These are phyloP conservation scores for Leccinum incarnatum DNA, from an alignment of 768 basidiomycete species.

Conservation along the genomic window DNA sequence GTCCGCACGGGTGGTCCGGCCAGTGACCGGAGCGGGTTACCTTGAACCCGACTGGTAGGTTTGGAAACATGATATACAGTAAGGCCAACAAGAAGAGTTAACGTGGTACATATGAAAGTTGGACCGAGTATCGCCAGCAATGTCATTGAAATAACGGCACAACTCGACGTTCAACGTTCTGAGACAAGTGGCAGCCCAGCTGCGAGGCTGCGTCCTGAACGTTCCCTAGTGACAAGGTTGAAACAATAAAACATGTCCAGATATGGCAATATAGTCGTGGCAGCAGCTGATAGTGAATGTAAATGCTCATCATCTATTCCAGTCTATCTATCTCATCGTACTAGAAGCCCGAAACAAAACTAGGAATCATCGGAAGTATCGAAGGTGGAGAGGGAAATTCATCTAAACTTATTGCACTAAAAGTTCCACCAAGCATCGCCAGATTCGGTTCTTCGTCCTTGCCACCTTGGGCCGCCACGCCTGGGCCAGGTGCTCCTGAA, in stretches of 20 bases:
- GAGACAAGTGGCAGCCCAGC: not conserved
- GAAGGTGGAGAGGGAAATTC: slow-evolving; percentile 48
- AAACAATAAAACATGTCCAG: slow-evolving; percentile 5
- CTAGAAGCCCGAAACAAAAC: slow-evolving; percentile 28
- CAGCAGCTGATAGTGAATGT: not conserved
- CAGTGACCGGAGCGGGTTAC: slow-evolving; percentile 49
- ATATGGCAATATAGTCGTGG: not conserved
- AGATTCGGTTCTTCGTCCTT: slow-evolving; percentile 20
- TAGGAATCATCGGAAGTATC: slow-evolving; percentile 31
- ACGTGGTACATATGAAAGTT: slow-evolving; percentile 8
- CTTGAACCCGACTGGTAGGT: slow-evolving; percentile 11
- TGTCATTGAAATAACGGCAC: not conserved
- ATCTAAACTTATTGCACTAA: slow-evolving; percentile 42
- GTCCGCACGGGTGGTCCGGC: slow-evolving; percentile 57
- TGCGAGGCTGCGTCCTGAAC: not conserved
- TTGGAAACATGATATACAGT: slow-evolving; percentile 28
- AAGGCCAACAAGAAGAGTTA: slow-evolving; percentile 17
- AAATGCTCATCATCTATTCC: too few relatives aligned
- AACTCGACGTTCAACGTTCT: not conserved
- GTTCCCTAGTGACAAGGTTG: not conserved
- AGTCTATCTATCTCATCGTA: not conserved
- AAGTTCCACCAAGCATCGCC: slow-evolving; percentile 32
- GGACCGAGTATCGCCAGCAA: slow-evolving; percentile 1
- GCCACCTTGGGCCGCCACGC: not conserved
- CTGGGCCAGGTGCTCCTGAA: not conserved